Base-by-base conservation (phyloP, 371 early-diverging fungal genomes). In the Mortierella sp. region DNA sequence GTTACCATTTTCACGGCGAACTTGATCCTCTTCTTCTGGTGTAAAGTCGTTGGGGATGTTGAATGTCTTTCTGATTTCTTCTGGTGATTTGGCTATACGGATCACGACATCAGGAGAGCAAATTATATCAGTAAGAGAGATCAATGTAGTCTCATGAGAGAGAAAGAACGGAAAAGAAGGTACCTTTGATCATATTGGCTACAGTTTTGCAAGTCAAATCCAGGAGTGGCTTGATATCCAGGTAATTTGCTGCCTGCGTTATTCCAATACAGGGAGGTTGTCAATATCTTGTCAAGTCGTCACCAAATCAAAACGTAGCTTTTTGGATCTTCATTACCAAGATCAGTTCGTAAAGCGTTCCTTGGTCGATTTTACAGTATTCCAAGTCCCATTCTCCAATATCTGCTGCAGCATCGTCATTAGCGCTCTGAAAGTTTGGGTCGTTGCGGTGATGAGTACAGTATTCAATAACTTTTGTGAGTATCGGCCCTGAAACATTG, bases 181-280 rank as follows among this genome's bases (percentile, higher is more conserved):
- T 63, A 63, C 88, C 94, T 85, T 94, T 94, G 85, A 96, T 94
- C 95, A 96, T 96, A 72, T 94, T 93, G 38, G 97, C 97, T 53
- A 97, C 96, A 0, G 95, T 94, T 82, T 93, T 94, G 77, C 97
- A 96, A 0, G 92, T 92, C 53, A 96, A 83, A 72, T 96, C 95
- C 41, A 97, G 82, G 47, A 97, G 84, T 10, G 90, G 91, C 84
- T 94, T 93, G 83, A 97, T 95, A 75, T 96, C 97, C 24, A 97
- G 87, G 76, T 95, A 96, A 84, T 97, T 96, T 4, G 96, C 96
- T 19, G 97, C 96, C 77, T 86, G 66, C 85, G 69, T 11, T 28
- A 57, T 16, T 21, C 58, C 28, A 24, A 41, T 15, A 7, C 21
- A 55, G 40, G 28, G 50, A 38, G 21, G 13, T 7, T 32, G 36